Base-by-base conservation (phyloP, 306 rosid species). In the Trifolium repens region DNA sequence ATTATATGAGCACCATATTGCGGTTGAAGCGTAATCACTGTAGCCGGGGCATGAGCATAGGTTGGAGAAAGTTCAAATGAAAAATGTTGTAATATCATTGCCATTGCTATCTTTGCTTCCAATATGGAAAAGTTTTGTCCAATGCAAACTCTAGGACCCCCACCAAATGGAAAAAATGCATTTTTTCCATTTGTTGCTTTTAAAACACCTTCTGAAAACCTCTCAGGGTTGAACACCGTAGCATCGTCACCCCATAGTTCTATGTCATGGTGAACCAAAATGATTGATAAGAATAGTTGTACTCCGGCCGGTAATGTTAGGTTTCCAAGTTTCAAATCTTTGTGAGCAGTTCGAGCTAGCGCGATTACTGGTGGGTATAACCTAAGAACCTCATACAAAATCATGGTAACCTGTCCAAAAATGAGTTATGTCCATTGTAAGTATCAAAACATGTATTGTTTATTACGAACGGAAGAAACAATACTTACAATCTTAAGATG, bases 71-170 rank as follows among this genome's bases (percentile, higher is more conserved):
- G 64, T 58, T 58, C 39, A 4, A 58, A 58, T 58, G 64, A 26
- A 37, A 58, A 58, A 26, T 2, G 64, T 26, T 58, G 64, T 5
- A 58, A 58, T 26, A 58, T 58, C 37, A 26, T 58, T 12, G 64
- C 39, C 0, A 58, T 12, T 26, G 37, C 64, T 0, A 58, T 12
- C 64, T 26, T 58, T 58, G 64, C 37, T 58, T 58, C 64, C 4
- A 58, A 26, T 15, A 58, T 12, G 16, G 64, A 13, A 58, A 24
- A 58, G 37, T 26, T 58, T 58, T 58, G 64, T 58, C 64, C 64
- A 9, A 90, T 82, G 86, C 90, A 90, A 9, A 84, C 79, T 37
- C 96, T 67, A 37, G 89, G 92, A 69, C 88, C 96, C 74, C 88
- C 75, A 19, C 92, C 89, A 55, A 90, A 90, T 0, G 96, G 92